Base-by-base conservation (phyloP, 176 grass and related monocot species). In the Saccharum officinarum region DNA sequence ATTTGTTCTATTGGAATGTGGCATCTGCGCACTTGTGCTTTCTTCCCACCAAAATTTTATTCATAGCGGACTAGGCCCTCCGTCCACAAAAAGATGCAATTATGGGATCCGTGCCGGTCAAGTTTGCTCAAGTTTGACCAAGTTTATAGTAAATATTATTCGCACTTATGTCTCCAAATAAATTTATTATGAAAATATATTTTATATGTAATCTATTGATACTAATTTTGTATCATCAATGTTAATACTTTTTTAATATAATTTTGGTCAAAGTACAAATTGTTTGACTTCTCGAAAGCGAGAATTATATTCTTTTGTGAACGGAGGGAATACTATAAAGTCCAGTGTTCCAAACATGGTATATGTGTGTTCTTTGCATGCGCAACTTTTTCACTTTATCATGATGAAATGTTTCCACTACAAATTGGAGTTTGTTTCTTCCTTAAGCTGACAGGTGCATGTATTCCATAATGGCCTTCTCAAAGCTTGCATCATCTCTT, bases 1-100 rank as follows among this genome's bases (percentile, higher is more conserved):
- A 76, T 76, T 68, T 67, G 25, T 85, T 85, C 73, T 54, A 69
- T 69, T 7, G n/a, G 62, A 14, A 76, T 76, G 59, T 65, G 71
- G 42, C 82, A 80, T 68, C 78, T 23, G 28, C 63, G 20, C 18
- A 39, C 18, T 41, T 70, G 18, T 70, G 10, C 0, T n/a, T 36
- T 4, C 25, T 20, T 79, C n/a, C 20, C 33, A 20, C 23, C 38
- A 68, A 47, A 49, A 49, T 10, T 69, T 38, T 36, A 54, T 15
- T 4, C 18, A 68, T 68, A 68, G 42, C 68, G 78, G 63, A 28
- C 1, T 1, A 28, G 28, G 28, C 28, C 28, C 28, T 28, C 28
- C 28, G 28, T 28, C 28, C 28, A 28, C 28, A 28, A 28, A 28
- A 28, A 28, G 28, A 28, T 28, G 28, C 28, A 28, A 28, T 28